Base-by-base conservation (phyloP, 306 rosid species). In the Corylus americana region DNA sequence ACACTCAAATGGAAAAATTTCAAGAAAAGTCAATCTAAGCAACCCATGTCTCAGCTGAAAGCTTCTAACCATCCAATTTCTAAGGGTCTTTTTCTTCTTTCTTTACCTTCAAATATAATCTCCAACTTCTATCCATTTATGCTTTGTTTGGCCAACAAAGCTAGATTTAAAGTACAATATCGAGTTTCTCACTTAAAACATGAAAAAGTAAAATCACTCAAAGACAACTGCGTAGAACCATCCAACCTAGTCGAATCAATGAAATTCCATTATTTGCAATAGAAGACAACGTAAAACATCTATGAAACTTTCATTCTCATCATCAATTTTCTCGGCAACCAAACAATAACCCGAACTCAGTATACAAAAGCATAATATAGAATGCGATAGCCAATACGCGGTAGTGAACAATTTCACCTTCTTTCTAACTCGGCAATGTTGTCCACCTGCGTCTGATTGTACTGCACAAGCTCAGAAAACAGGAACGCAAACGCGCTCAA, bases 391-490 rank as follows among this genome's bases (percentile, higher is more conserved):
- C 35, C 3, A 39, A 2, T 1, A 39, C 44, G 9, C 8, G 16
- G 49, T n/a, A 55, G 27, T 20, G 61, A 82, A 42, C 53, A 68
- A 42, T n/a, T 55, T 71, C 78, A 91, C 98, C 98, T 93, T 83
- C 99, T 86, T 84, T 95, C 99, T 71, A 95, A 85, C 83, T 95
- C 99, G 29, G 98, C 92, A 68, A 95, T 95, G 76, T 95, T 95
- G 82, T 95, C 98, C 66, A 95, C 98, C 86, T 93, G 99, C 0
- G 98, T 93, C 90, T 95, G 99, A 71, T 95, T 95, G 88, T 93
- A 95, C 87, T 95, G 99, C 83, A 95, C 98, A 80, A 95, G 98
- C 92, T 95, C 99, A 0, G 99, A 95, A 85, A 95, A 95, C 89
- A 95, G 87, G 88, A 95, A 95, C 39, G 98, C 98, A 84, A 93